Percentiles rank a stretch among this genome's conserved stretches.
These are phyloP conservation scores for Fusarium tjaetaba DNA, from an alignment of 2,329 filamentous ascomycete genomes.

Conservation along the genomic window DNA sequence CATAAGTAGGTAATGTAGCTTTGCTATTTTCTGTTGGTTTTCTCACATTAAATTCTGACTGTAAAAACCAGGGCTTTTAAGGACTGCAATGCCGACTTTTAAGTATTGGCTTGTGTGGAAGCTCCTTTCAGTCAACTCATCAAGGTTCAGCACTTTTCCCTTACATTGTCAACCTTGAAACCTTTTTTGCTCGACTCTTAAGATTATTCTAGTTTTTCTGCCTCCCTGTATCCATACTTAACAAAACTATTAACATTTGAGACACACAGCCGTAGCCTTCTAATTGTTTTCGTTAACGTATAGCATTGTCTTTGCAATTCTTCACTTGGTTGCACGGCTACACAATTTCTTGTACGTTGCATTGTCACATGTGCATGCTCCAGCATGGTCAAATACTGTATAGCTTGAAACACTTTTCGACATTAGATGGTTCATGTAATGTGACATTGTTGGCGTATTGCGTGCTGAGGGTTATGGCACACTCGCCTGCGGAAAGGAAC, in stretches of 20 bases:
- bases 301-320: neutral
- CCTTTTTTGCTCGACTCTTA: too few relatives aligned
- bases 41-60: neutral
- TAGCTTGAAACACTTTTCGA: conserved; percentile 34
- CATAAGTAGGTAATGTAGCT: too few relatives aligned
- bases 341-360: neutral
- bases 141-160: too few relatives aligned
- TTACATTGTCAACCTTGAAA: too few relatives aligned
- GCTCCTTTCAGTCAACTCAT: too few relatives aligned
- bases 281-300: too few relatives aligned
- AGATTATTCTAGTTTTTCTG: too few relatives aligned
- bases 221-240: too few relatives aligned
- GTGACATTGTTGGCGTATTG: conserved; percentile 40
- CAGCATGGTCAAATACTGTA: neutral
- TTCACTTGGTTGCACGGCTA: neutral
- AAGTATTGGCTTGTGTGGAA: neutral
- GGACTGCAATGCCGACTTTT: rapidly evolving
- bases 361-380: conserved; percentile 1
- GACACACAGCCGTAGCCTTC: too few relatives aligned
- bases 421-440: conserved; percentile 34
- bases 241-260: too few relatives aligned
- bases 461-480: conserved; percentile 37
- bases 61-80: neutral
- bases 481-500: conserved; percentile 33
- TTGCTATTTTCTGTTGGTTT: neutral